Percentiles rank a stretch among this genome's conserved stretches.
phyloP scores from a whole-genome alignment of 495 filamentous ascomycete genomes.

The Thozetella sp. region DNA sequence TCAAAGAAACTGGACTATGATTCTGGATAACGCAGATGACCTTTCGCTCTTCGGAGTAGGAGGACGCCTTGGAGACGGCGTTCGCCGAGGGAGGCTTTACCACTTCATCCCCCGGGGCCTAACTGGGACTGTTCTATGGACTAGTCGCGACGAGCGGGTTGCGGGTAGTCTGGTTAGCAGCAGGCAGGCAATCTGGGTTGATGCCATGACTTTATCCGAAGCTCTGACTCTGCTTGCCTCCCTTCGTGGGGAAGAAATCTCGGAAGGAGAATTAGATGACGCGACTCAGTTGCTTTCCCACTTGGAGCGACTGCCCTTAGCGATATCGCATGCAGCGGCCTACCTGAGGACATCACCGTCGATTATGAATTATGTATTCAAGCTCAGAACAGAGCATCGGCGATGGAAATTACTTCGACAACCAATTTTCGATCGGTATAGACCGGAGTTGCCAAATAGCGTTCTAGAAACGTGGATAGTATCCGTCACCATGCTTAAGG shows the following conservation, averaged over 20 bases:
- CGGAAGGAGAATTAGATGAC: conserved; percentile 8
- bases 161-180: conserved; percentile 9
- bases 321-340: conserved; percentile 25
- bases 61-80: background rate
- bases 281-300: conserved; percentile 15
- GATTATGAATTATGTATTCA: conserved; percentile 15
- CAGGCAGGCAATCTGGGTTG: conserved; percentile 9
- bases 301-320: conserved; percentile 23
- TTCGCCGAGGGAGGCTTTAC: conserved; percentile 3
- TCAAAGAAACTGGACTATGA: conserved; percentile 28
- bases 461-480: conserved; percentile 21
- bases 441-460: conserved; percentile 15
- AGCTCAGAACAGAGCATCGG: conserved; percentile 6
- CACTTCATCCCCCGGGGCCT: conserved; percentile 19
- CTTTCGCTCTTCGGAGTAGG: conserved; percentile 16
- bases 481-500: conserved; percentile 15
- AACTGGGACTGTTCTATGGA: conserved; percentile 28
- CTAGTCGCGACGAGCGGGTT: conserved; percentile 24
- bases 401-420: conserved; percentile 11
- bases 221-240: conserved; percentile 10
- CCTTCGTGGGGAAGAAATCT: conserved; percentile 7
- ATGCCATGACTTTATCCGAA: conserved; percentile 13
- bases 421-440: conserved; percentile 13
- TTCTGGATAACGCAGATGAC: conserved; percentile 40
- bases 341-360: conserved; percentile 23